Evolutionary conservation across 148 eudicot species (phyloP).

Genomic region (Suaeda aralocaspica): DNA sequence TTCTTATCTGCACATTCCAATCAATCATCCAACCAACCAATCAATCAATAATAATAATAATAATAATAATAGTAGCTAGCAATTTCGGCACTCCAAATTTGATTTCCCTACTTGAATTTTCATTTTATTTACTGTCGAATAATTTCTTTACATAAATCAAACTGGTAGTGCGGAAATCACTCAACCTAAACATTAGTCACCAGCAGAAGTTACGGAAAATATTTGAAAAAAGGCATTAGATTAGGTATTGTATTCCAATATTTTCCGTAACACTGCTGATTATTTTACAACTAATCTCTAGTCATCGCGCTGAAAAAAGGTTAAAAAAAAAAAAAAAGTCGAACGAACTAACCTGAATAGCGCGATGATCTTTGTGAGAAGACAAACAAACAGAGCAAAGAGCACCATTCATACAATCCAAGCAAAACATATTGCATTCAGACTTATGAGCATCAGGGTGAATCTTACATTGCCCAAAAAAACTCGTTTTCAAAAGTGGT

Average conservation of each 20-base stretch:
- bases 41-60: background rate
- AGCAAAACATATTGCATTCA: slow-evolving; percentile 53
- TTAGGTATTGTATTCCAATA: too few relatives aligned
- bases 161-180: too few relatives aligned
- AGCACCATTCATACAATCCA: slow-evolving; percentile 45
- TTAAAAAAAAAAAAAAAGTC: background rate
- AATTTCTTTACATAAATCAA: too few relatives aligned
- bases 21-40: background rate
- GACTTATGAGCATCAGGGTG: slow-evolving; percentile 52
- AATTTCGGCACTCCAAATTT: too few relatives aligned
- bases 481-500: slow-evolving; percentile 39
- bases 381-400: slow-evolving; percentile 43
- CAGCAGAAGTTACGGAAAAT: too few relatives aligned
- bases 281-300: too few relatives aligned
- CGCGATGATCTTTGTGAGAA: slow-evolving; percentile 42
- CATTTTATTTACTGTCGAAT: too few relatives aligned
- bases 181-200: too few relatives aligned
- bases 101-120: too few relatives aligned
- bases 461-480: slow-evolving; percentile 44
- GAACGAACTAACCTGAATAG: slow-evolving; percentile 34
- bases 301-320: background rate
- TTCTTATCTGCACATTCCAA: slow-evolving; percentile 36
- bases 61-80: too few relatives aligned
- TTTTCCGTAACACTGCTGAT: too few relatives aligned
- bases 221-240: too few relatives aligned